A percentile compares a stretch with the other conserved stretches of the same genome.
Evolutionary conservation across 2,329 filamentous ascomycete genomes (phyloP).

Genomic region (Hypoxylon sp.): DNA sequence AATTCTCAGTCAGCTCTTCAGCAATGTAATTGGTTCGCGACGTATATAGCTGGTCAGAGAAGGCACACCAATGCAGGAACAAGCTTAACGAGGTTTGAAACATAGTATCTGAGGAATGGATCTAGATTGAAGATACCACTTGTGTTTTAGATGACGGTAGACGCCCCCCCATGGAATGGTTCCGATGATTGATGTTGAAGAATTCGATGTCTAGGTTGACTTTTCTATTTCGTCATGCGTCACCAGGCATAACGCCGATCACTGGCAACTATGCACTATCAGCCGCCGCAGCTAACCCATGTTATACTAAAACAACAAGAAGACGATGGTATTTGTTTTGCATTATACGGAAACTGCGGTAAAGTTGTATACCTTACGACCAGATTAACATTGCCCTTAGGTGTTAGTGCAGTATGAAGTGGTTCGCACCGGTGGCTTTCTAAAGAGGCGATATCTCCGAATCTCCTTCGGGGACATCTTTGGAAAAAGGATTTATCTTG

Average conservation of each 20-base stretch:
- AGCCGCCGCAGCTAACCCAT: conserved; percentile 30
- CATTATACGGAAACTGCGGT: conserved; percentile 11
- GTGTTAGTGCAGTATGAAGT: conserved; percentile 10
- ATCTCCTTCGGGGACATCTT: conserved; percentile 6
- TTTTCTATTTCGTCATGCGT: conserved; percentile 5
- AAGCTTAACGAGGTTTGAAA: conserved; percentile 41
- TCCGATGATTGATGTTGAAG: conserved; percentile 11
- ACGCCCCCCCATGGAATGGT: conserved; percentile 27
- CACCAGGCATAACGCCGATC: conserved; percentile 27
- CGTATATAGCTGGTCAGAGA: conserved; percentile 20
- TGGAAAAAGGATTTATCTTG: conserved; percentile 27
- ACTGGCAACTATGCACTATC: conserved; percentile 5
- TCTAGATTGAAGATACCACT: conserved; percentile 34
- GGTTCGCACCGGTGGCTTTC: conserved; percentile 12
- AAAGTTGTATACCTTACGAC: conserved; percentile 14
- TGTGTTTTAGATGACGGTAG: conserved; percentile 35
- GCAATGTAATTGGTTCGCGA: conserved; percentile 46
- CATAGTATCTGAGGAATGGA: conserved; percentile 36
- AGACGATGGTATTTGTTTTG: background rate
- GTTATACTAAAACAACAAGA: conserved; percentile 15
- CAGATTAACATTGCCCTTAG: conserved; percentile 14
- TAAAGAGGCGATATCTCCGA: conserved; percentile 31
- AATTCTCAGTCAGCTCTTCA: conserved; percentile 40
- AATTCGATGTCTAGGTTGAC: conserved; percentile 7
- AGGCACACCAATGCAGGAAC: conserved; percentile 40